Evolutionary conservation across 139 green algal genomes (phyloP).

Genomic region (Chara braunii): DNA sequence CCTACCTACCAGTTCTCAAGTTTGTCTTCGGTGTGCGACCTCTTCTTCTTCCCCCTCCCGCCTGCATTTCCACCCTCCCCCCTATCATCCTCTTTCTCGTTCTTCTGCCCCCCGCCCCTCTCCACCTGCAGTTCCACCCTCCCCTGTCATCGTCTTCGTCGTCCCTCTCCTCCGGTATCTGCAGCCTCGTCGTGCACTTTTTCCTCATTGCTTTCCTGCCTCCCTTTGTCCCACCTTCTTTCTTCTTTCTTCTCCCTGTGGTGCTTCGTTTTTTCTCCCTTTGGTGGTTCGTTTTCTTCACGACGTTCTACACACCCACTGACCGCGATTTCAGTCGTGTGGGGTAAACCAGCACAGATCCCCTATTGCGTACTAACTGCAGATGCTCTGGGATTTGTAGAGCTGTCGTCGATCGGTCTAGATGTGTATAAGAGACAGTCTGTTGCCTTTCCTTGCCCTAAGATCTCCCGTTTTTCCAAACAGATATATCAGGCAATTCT

Average conservation of each 20-base stretch:
- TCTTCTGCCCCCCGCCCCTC: not conserved
- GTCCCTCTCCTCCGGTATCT: not conserved
- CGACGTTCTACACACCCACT: not conserved
- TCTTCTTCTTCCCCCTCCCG: not conserved
- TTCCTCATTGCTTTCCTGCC: not conserved
- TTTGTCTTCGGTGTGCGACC: slow-evolving; percentile 4
- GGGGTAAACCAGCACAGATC: slow-evolving; percentile 8
- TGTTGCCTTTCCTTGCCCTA: too few relatives aligned
- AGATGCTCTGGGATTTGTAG: too few relatives aligned
- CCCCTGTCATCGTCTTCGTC: not conserved
- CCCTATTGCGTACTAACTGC: not conserved
- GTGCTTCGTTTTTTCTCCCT: not conserved
- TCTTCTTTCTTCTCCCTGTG: not conserved
- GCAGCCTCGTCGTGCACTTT: not conserved
- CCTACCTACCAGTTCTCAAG: slow-evolving; percentile 2
- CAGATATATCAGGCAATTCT: too few relatives aligned
- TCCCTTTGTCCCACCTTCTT: not conserved
- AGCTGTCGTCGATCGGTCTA: too few relatives aligned
- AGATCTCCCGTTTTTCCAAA: too few relatives aligned
- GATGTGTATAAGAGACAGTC: too few relatives aligned
- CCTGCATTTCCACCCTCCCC: not conserved
- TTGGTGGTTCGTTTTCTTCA: not conserved
- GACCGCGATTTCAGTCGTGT: not conserved
- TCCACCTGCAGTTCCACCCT: not conserved
- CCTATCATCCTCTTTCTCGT: not conserved